A percentile compares a stretch with the other conserved stretches of the same genome.
phyloP scores from a whole-genome alignment of 2,329 filamentous ascomycete genomes.

The Hysterium pulicare region DNA sequence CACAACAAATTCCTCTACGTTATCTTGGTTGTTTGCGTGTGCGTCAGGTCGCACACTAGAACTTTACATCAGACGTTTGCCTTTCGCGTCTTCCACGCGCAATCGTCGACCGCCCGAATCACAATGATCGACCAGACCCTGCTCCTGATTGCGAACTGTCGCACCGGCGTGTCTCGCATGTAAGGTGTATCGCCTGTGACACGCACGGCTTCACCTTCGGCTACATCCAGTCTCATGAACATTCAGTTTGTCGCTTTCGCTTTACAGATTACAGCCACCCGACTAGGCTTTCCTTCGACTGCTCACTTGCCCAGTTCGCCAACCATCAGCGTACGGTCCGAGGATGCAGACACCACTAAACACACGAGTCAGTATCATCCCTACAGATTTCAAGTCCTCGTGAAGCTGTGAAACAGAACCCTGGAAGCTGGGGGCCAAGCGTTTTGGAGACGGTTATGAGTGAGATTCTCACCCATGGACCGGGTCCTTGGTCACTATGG shows the following conservation, averaged over 20 bases:
- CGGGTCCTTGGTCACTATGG: neutral
- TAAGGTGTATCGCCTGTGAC: slow-evolving; percentile 3
- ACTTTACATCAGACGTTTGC: neutral
- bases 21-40: slow-evolving; percentile 12
- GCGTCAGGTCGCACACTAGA: neutral
- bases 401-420: neutral
- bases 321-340: slow-evolving; percentile 80
- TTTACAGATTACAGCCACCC: slow-evolving; percentile 14
- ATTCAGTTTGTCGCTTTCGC: neutral
- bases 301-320: slow-evolving; percentile 71
- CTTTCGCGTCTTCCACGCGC: neutral
- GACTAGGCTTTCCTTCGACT: slow-evolving; percentile 18
- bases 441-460: neutral
- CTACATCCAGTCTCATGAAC: neutral
- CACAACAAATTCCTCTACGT: slow-evolving; percentile 12
- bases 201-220: slow-evolving; percentile 2
- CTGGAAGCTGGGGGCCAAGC: neutral
- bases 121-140: neutral
- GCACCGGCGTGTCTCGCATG: slow-evolving; percentile 4
- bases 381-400: neutral
- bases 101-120: neutral
- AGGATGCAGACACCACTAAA: slow-evolving; percentile 80
- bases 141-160: slow-evolving; percentile 1
- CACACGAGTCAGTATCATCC: neutral
- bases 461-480: too few species aligned